A percentile compares a stretch with the other conserved stretches of the same genome.
Evolutionary conservation across 495 filamentous ascomycete species (phyloP).

Genomic region (Aspergillus saccharolyticus): DNA sequence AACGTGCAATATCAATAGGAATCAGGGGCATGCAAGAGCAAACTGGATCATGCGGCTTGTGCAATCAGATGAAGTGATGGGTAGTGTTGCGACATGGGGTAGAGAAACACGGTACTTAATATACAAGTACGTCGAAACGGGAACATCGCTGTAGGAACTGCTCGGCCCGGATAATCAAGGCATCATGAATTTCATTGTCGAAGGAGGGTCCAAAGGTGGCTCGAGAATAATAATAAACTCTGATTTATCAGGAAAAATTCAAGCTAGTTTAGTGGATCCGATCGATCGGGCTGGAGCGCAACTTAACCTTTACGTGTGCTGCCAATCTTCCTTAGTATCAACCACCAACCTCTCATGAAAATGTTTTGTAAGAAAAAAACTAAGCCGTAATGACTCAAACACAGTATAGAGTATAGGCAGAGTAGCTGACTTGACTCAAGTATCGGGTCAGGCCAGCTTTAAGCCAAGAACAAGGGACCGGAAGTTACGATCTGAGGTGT

Average conservation of each 20-base stretch:
- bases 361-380: too few relatives aligned
- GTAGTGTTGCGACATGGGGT: too few relatives aligned
- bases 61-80: too few relatives aligned
- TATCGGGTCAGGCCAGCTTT: neutral
- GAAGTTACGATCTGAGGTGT: neutral
- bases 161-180: neutral
- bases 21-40: too few relatives aligned
- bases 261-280: slow-evolving; percentile 23
- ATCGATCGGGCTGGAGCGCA: slow-evolving; percentile 18
- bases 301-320: slow-evolving; percentile 7
- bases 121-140: neutral
- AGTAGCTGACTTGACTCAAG: too few relatives aligned
- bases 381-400: too few relatives aligned
- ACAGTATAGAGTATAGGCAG: too few relatives aligned
- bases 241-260: slow-evolving; percentile 1
- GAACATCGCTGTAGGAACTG: neutral
- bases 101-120: too few relatives aligned
- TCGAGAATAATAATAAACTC: slow-evolving; percentile 4
- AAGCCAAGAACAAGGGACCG: neutral
- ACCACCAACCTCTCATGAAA: neutral
- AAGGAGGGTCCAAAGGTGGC: neutral
- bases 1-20: too few relatives aligned
- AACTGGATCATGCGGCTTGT: too few relatives aligned
- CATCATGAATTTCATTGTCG: slow-evolving; percentile 1
- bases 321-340: slow-evolving; percentile 1